Evolutionary conservation across 179 eudicot species (phyloP).

Genomic region (Spinacia oleracea): DNA sequence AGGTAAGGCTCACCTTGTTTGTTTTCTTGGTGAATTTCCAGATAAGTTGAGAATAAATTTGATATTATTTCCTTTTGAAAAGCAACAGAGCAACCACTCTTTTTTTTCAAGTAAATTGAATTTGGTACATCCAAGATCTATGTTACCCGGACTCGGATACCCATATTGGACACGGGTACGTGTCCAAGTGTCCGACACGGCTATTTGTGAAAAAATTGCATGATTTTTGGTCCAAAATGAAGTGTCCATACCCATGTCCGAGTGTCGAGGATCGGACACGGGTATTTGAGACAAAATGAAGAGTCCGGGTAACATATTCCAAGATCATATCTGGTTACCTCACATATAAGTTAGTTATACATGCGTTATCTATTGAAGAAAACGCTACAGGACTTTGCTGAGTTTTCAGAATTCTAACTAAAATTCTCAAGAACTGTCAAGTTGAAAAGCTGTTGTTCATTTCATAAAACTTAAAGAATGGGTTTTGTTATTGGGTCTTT

Average conservation of each 20-base stretch:
- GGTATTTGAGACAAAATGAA: too few relatives aligned
- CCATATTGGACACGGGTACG: too few relatives aligned
- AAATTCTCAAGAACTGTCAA: not conserved
- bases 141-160: too few relatives aligned
- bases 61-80: not conserved
- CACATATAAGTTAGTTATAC: not conserved
- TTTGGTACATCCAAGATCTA: not conserved
- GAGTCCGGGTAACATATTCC: too few relatives aligned
- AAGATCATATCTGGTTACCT: not conserved
- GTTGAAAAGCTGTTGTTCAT: not conserved
- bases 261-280: too few relatives aligned
- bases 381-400: not conserved
- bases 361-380: not conserved
- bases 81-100: not conserved
- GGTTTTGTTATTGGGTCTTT: too few relatives aligned
- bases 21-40: not conserved
- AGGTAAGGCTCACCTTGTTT: slow-evolving; percentile 43
- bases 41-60: not conserved
- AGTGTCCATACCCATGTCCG: too few relatives aligned
- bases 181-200: too few relatives aligned
- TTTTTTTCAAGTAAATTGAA: not conserved
- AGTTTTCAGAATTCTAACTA: not conserved
- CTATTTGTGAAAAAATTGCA: too few relatives aligned
- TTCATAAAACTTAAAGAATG: not conserved
- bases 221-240: too few relatives aligned